Percentiles rank a stretch among this genome's conserved stretches.
These are phyloP conservation scores for Penicillium griseofulvum DNA, from an alignment of 2,329 filamentous ascomycete genomes.

Conservation along the genomic window DNA sequence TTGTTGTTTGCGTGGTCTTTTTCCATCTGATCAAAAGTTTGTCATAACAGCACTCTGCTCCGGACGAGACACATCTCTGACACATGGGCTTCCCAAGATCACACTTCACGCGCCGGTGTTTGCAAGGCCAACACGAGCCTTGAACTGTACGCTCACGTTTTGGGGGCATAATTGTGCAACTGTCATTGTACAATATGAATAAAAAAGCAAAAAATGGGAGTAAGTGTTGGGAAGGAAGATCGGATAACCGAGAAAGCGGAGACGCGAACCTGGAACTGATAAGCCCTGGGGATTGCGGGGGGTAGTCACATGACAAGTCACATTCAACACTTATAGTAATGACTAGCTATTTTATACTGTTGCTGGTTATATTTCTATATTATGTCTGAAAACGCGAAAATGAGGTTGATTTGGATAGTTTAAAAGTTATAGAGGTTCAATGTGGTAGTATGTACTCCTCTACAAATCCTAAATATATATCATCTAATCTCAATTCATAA, in stretches of 20 bases:
- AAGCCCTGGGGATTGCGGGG: not conserved
- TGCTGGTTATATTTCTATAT: no score
- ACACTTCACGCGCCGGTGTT: constrained; percentile 47
- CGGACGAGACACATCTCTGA: constrained; percentile 33
- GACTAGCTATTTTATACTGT: no score
- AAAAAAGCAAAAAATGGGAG: not conserved
- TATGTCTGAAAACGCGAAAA: no score
- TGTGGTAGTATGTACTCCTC: no score
- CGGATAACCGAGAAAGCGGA: not conserved
- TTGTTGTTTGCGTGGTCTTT: constrained; percentile 13
- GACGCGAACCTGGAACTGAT: not conserved
- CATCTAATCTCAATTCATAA: no score
- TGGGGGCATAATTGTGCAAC: constrained; percentile 13
- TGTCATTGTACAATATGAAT: not conserved
- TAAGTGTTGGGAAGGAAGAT: not conserved
- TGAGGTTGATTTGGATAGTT: no score
- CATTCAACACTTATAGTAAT: no score
- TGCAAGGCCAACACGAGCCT: constrained; percentile 49
- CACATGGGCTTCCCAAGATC: constrained; percentile 39
- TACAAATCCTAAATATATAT: no score
- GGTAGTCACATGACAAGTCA: no score
- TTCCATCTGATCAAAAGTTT: constrained; percentile 43
- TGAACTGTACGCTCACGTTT: constrained; percentile 31
- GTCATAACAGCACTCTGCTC: constrained; percentile 37
- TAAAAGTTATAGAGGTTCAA: no score